A percentile compares a stretch with the other conserved stretches of the same genome.
These are phyloP conservation scores for Seminavis robusta DNA, from an alignment of 108 stramenopile species.

Conservation along the genomic window DNA sequence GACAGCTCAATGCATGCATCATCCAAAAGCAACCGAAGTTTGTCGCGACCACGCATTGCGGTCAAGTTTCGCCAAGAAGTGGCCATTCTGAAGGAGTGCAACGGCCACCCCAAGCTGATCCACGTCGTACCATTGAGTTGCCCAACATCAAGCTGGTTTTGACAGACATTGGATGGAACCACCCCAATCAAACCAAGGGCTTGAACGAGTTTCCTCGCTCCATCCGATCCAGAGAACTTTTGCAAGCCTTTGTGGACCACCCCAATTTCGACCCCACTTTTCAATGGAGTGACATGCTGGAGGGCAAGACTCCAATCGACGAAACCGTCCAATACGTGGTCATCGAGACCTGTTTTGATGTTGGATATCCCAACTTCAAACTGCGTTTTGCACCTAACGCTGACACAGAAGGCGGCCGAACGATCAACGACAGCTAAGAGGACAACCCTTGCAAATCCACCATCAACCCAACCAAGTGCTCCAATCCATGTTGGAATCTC, in stretches of 20 bases:
- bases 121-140: too few relatives aligned
- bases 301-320: not conserved
- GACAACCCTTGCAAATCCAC: too few relatives aligned
- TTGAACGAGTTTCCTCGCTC: not conserved
- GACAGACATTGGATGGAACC: constrained; percentile 31
- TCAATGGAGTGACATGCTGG: constrained; percentile 25
- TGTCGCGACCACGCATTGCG: too few relatives aligned
- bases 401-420: constrained; percentile 11
- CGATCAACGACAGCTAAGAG: not conserved
- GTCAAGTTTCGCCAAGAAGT: too few relatives aligned
- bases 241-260: constrained; percentile 31
- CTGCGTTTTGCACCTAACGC: not conserved
- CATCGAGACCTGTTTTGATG: constrained; percentile 20
- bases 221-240: constrained; percentile 8
- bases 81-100: too few relatives aligned
- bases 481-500: not conserved
- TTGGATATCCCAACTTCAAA: constrained; percentile 30
- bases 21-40: too few relatives aligned
- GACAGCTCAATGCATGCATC: too few relatives aligned
- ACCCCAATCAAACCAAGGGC: constrained; percentile 9
- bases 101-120: too few relatives aligned
- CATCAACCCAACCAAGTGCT: not conserved
- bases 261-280: constrained; percentile 38
- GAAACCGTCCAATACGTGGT: constrained; percentile 12
- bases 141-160: too few relatives aligned